A percentile compares a stretch with the other conserved stretches of the same genome.
Conservation (phyloP, 257 asterid genomes). For the Plantago major region DNA sequence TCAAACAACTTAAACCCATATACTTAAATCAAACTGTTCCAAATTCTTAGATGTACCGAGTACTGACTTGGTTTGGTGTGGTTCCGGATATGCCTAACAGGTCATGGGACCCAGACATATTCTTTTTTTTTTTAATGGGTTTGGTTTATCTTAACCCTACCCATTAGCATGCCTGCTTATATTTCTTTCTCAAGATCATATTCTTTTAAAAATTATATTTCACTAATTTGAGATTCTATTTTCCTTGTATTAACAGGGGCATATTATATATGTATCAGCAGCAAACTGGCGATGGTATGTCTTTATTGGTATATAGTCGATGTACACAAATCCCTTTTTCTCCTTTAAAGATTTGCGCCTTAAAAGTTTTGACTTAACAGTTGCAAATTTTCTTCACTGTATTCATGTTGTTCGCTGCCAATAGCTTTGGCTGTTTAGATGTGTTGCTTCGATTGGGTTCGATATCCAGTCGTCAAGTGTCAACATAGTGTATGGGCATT, state of each 20-base stretch:
- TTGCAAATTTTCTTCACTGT: background rate
- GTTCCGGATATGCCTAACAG: too few relatives aligned
- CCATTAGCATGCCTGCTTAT: background rate
- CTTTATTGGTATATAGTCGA: background rate
- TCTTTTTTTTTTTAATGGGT: too few relatives aligned
- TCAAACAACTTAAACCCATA: too few relatives aligned
- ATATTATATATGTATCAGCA: slow-evolving; percentile 19
- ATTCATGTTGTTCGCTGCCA: background rate
- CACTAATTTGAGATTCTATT: background rate
- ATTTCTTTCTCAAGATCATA: background rate
- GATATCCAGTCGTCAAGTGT: too few relatives aligned
- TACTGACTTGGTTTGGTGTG: too few relatives aligned
- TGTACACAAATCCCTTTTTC: background rate
- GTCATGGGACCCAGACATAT: too few relatives aligned
- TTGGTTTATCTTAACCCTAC: too few relatives aligned
- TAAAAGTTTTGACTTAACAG: background rate
- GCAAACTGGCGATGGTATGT: slow-evolving; percentile 14
- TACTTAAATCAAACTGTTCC: too few relatives aligned
- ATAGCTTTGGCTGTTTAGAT: slow-evolving; percentile 6
- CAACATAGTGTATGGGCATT: background rate
- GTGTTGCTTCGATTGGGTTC: background rate
- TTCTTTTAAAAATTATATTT: too few relatives aligned
- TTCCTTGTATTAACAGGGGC: slow-evolving; percentile 48
- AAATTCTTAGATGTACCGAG: too few relatives aligned
- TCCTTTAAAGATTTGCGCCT: background rate